These are phyloP conservation scores for Phytopythium vexans DNA, from an alignment of 352 stramenopile species.

Conservation along the genomic window DNA sequence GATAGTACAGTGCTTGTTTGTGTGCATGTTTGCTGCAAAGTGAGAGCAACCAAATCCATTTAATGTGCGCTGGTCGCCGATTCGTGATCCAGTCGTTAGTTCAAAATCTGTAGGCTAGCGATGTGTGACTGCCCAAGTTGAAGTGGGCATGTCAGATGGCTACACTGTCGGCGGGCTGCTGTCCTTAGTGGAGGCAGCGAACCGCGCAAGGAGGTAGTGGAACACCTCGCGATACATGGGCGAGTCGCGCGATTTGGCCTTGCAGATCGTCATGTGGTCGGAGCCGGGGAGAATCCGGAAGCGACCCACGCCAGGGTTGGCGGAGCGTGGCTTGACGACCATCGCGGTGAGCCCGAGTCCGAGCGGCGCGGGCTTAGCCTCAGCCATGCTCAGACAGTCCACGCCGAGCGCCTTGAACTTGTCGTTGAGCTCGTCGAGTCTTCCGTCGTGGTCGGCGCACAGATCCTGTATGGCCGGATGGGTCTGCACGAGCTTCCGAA, in stretches of 20 bases:
- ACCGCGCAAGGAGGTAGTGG: conserved; percentile 24
- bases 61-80: too few species aligned
- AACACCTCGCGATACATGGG: conserved; percentile 63
- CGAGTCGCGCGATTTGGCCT: conserved; percentile 61
- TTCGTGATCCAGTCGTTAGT: too few species aligned
- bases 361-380: conserved; percentile 55
- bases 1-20: too few species aligned
- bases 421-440: conserved; percentile 63
- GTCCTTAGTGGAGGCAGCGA: too few species aligned
- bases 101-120: too few species aligned
- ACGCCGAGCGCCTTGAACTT: conserved; percentile 62
- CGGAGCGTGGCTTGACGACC: conserved; percentile 74
- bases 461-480: conserved; percentile 78
- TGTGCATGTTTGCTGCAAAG: too few species aligned
- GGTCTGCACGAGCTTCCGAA: conserved; percentile 66
- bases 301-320: conserved; percentile 59
- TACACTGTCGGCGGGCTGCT: too few species aligned
- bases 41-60: too few species aligned
- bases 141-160: too few species aligned
- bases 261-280: conserved; percentile 89
- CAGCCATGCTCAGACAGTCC: conserved; percentile 70
- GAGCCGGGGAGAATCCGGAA: conserved; percentile 61
- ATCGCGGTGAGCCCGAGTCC: conserved; percentile 70
- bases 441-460: conserved; percentile 43
- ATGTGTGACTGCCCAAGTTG: too few species aligned